Evolutionary conservation across 2,329 filamentous ascomycete species (phyloP).

Genomic region (Mariannaea sp.): DNA sequence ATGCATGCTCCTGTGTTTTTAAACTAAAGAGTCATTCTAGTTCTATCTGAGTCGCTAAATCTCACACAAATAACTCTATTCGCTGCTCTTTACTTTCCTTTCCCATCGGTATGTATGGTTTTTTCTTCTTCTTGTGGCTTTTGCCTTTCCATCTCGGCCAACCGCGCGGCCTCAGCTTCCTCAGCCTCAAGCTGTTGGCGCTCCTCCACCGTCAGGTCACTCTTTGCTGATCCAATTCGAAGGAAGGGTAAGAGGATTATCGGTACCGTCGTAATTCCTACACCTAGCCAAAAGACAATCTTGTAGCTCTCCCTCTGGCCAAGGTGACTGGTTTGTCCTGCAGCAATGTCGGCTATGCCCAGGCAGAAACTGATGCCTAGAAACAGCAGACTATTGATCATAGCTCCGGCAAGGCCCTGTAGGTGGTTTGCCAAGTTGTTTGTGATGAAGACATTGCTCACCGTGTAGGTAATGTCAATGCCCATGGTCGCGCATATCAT

Average conservation of each 20-base stretch:
- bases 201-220: constrained; percentile 36
- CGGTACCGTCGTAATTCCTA: constrained; percentile 29
- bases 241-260: constrained; percentile 31
- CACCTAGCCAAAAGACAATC: constrained; percentile 35
- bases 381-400: constrained; percentile 66
- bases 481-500: constrained; percentile 65
- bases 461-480: constrained; percentile 69
- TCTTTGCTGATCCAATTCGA: constrained; percentile 36
- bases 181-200: constrained; percentile 30
- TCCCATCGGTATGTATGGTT: constrained; percentile 7
- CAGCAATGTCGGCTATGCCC: constrained; percentile 64
- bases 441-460: constrained; percentile 71
- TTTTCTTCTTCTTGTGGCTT: constrained; percentile 17
- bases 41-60: not conserved
- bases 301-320: constrained; percentile 39
- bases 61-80: constrained; percentile 9
- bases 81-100: constrained; percentile 6
- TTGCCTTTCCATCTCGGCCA: constrained; percentile 14
- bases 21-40: constrained; percentile 5
- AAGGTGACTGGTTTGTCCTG: constrained; percentile 48
- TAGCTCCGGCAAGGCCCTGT: constrained; percentile 67
- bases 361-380: constrained; percentile 67
- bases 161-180: constrained; percentile 17
- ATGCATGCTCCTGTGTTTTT: constrained; percentile 1
- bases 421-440: constrained; percentile 61